Conservation (phyloP, 2,329 filamentous ascomycete genomes). For the Achaetomium macrosporum region DNA sequence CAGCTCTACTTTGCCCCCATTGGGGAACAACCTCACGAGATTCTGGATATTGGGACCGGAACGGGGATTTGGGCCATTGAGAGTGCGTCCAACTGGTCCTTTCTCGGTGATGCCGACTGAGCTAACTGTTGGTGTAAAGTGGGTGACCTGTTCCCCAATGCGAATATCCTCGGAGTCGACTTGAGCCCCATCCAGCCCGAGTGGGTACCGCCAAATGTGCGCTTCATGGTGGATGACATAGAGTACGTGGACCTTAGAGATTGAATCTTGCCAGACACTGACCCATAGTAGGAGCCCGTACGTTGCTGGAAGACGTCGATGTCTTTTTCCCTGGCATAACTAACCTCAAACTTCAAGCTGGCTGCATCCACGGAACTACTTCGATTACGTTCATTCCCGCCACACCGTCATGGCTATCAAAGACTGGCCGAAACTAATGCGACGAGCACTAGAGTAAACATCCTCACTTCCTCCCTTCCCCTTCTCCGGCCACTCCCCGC, state of each 20-base stretch:
- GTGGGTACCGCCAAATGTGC: conserved; percentile 53
- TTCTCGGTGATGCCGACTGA: neutral
- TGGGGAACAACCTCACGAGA: conserved; percentile 40
- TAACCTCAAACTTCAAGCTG: conserved; percentile 16
- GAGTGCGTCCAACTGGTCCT: conserved; percentile 21
- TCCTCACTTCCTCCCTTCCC: conserved; percentile 11
- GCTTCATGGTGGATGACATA: conserved; percentile 58
- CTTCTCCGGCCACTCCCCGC: neutral
- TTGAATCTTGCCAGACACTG: conserved; percentile 34
- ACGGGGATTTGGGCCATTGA: conserved; percentile 57
- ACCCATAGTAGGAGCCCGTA: conserved; percentile 21
- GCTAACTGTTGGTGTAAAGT: conserved; percentile 25
- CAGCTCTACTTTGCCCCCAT: conserved; percentile 49
- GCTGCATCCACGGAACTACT: conserved; percentile 48
- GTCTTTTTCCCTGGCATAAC: neutral
- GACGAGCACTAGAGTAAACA: conserved; percentile 40
- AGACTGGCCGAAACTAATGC: conserved; percentile 48
- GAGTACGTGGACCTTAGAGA: conserved; percentile 32
- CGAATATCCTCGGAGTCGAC: conserved; percentile 39
- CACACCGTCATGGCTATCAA: conserved; percentile 42
- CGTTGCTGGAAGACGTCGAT: conserved; percentile 1
- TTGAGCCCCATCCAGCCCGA: conserved; percentile 42
- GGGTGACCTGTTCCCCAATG: conserved; percentile 37
- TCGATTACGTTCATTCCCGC: conserved; percentile 52
- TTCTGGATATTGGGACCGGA: conserved; percentile 54